These are phyloP conservation scores for Claviceps digitariae DNA, from an alignment of 2,329 filamentous ascomycete genomes.

Conservation along the genomic window DNA sequence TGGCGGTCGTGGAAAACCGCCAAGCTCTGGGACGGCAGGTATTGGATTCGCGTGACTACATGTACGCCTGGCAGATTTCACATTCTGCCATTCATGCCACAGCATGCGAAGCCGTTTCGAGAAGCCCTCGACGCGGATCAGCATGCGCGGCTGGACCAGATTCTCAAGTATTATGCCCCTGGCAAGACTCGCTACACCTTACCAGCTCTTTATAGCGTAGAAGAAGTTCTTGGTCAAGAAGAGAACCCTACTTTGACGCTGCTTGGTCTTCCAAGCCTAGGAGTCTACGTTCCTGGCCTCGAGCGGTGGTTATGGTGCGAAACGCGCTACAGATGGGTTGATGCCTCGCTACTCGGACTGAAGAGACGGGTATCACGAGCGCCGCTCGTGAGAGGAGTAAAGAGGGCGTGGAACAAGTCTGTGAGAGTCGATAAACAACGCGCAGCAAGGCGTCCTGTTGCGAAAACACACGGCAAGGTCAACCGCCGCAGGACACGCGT, in stretches of 20 bases:
- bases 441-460: no score
- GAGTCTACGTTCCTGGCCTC: constrained; percentile 30
- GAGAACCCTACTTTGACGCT: constrained; percentile 22
- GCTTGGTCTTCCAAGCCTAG: constrained; percentile 40
- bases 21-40: constrained; percentile 45
- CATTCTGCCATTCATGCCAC: constrained; percentile 31
- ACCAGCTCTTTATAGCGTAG: constrained; percentile 37
- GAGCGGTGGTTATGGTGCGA: constrained; percentile 36
- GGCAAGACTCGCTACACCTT: constrained; percentile 42
- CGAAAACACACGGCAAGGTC: no score
- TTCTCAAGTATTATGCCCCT: constrained; percentile 37
- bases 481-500: no score
- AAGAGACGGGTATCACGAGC: constrained; percentile 5
- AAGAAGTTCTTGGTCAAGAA: constrained; percentile 11
- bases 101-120: constrained; percentile 34
- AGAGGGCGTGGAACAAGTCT: no score
- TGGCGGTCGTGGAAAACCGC: constrained; percentile 20
- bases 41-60: constrained; percentile 40
- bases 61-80: constrained; percentile 28
- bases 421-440: no score
- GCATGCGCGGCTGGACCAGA: constrained; percentile 22
- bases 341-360: constrained; percentile 23
- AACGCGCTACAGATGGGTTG: constrained; percentile 36
- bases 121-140: constrained; percentile 23
- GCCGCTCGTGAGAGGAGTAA: not conserved